phyloP scores from a whole-genome alignment of 1,139 yeast genomes.

The Blastobotrys apis region DNA sequence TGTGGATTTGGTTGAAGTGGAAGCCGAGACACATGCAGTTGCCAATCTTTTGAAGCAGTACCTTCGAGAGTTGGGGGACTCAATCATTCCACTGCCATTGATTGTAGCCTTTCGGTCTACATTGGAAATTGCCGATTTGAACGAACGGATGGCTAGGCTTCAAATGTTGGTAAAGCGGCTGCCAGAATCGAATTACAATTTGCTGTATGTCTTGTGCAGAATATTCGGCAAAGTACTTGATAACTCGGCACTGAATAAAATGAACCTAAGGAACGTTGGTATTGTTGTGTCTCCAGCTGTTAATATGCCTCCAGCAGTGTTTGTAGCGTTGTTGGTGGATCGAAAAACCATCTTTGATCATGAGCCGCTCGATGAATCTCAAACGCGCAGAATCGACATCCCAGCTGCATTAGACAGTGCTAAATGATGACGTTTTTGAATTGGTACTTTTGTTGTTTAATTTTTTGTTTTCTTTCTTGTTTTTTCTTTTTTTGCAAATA shows the following conservation, averaged over 20 bases:
- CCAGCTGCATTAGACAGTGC: too few species aligned
- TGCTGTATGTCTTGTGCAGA: constrained; percentile 61
- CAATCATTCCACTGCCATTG: constrained; percentile 51
- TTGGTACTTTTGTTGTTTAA: too few species aligned
- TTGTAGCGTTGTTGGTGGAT: constrained; percentile 60
- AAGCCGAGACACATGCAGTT: constrained; percentile 67
- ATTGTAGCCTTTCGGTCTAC: constrained; percentile 29
- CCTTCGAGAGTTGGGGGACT: constrained; percentile 64
- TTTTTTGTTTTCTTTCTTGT: too few species aligned
- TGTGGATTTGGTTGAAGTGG: constrained; percentile 52
- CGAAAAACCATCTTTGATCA: constrained; percentile 57
- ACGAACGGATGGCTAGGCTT: constrained; percentile 32
- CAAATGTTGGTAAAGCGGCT: constrained; percentile 35
- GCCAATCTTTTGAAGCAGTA: constrained; percentile 75
- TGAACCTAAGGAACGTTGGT: constrained; percentile 74
- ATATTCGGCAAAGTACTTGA: constrained; percentile 63
- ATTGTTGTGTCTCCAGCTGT: constrained; percentile 86
- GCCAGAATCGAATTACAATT: constrained; percentile 53
- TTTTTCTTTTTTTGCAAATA: too few species aligned
- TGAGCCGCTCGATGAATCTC: neutral
- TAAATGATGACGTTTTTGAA: too few species aligned
- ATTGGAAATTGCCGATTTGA: constrained; percentile 28
- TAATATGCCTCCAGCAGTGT: constrained; percentile 62
- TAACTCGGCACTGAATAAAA: constrained; percentile 65
- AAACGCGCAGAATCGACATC: too few species aligned